Evolutionary conservation across 805 yeast genomes (phyloP).

Genomic region (Metschnikowia peoriensis): DNA sequence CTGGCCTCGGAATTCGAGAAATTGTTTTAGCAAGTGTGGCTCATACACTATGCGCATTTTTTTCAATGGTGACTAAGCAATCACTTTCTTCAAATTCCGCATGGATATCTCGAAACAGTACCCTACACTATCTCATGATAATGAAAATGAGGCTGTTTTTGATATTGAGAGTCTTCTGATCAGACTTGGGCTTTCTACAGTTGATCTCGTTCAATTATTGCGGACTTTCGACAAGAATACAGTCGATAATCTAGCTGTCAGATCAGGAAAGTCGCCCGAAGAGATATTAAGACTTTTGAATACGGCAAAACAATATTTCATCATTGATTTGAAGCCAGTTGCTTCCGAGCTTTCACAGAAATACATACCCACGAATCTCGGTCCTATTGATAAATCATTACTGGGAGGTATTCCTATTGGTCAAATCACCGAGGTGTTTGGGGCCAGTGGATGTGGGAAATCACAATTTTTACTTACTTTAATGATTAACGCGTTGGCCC

Average conservation of each 20-base stretch:
- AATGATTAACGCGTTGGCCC: slow-evolving; percentile 25
- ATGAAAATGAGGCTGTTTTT: slow-evolving; percentile 1
- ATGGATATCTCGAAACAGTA: slow-evolving; percentile 11
- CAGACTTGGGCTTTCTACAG: slow-evolving; percentile 7
- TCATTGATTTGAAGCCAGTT: neutral
- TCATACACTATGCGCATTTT: neutral
- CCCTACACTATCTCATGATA: neutral
- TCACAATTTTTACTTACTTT: slow-evolving; percentile 75
- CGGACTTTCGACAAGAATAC: slow-evolving; percentile 1
- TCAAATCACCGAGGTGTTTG: slow-evolving; percentile 65
- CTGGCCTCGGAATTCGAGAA: neutral
- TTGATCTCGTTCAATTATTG: slow-evolving; percentile 3
- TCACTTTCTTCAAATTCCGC: neutral
- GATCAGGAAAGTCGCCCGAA: slow-evolving; percentile 7
- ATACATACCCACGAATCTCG: slow-evolving; percentile 10
- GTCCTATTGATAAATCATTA: slow-evolving; percentile 9
- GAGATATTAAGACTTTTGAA: slow-evolving; percentile 3
- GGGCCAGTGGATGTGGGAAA: slow-evolving; percentile 84
- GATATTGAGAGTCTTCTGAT: slow-evolving; percentile 3
- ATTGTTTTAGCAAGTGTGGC: neutral
- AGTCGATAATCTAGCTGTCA: slow-evolving; percentile 2
- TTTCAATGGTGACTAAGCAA: neutral
- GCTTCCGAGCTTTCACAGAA: neutral
- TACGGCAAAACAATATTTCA: neutral
- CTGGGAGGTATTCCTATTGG: slow-evolving; percentile 17